Evolutionary conservation across 805 yeast genomes (phyloP).

Genomic region (Kazachstania viticola): DNA sequence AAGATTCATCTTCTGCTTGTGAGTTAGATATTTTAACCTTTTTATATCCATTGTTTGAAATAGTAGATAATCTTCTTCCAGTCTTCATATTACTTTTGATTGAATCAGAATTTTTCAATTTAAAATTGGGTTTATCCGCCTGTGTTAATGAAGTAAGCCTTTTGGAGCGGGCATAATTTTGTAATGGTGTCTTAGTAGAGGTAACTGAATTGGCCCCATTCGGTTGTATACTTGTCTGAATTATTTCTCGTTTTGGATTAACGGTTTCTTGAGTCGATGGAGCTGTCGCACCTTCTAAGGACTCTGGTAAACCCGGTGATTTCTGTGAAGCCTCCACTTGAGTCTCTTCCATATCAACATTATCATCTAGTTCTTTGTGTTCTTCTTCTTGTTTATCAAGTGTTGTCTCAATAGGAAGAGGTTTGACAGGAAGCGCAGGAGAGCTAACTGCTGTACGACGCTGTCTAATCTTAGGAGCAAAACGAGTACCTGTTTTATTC

Average conservation of each 20-base stretch:
- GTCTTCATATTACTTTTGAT: conserved; percentile 1
- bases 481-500: conserved; percentile 47
- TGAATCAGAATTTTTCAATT: conserved; percentile 10
- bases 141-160: conserved; percentile 31
- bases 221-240: background rate
- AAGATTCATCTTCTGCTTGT: conserved; percentile 16
- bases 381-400: conserved; percentile 3
- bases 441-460: conserved; percentile 28
- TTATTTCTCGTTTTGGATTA: background rate
- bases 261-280: background rate
- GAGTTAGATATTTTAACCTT: conserved; percentile 9
- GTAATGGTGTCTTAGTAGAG: conserved; percentile 7
- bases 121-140: conserved; percentile 26
- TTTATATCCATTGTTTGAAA: conserved; percentile 8
- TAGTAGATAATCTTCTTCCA: conserved; percentile 17
- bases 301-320: too few relatives aligned
- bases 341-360: background rate
- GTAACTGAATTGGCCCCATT: conserved; percentile 2
- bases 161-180: conserved; percentile 18
- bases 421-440: conserved; percentile 8
- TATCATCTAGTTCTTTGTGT: conserved; percentile 3
- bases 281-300: background rate
- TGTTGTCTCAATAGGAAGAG: background rate
- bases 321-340: background rate
- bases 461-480: conserved; percentile 46